A percentile compares a stretch with the other conserved stretches of the same genome.
These are phyloP conservation scores for Cytospora paraplurivora DNA, from an alignment of 2,329 filamentous ascomycete species.

Conservation along the genomic window DNA sequence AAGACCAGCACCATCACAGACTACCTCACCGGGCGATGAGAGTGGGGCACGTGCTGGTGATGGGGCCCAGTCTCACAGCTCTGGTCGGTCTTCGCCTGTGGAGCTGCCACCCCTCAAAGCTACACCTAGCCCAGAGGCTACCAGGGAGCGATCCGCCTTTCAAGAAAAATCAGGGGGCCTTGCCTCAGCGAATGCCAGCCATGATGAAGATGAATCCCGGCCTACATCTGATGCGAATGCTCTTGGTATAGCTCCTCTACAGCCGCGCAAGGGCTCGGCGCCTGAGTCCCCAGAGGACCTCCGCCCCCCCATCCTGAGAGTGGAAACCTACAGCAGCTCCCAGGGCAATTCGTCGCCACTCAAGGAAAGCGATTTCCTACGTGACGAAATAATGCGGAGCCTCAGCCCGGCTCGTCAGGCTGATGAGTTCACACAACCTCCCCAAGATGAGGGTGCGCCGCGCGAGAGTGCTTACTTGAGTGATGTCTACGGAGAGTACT, in stretches of 20 bases:
- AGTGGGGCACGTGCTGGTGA: constrained; percentile 17
- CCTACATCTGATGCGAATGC: constrained; percentile 28
- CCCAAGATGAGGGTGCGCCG: constrained; percentile 24
- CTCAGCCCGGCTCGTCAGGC: constrained; percentile 54
- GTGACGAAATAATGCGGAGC: constrained; percentile 74
- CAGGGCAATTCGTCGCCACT: constrained; percentile 53
- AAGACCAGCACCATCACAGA: constrained; percentile 23
- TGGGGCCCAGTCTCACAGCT: neutral
- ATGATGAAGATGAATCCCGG: constrained; percentile 8
- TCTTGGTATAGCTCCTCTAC: constrained; percentile 48
- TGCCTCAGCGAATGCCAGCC: neutral
- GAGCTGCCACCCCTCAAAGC: constrained; percentile 16
- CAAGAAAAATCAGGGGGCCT: neutral
- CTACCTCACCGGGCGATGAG: constrained; percentile 22
- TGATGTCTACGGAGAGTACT: constrained; percentile 69
- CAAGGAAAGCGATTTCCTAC: constrained; percentile 70
- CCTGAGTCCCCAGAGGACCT: constrained; percentile 40
- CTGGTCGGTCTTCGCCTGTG: constrained; percentile 16
- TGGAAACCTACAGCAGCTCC: constrained; percentile 50
- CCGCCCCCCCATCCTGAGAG: constrained; percentile 43
- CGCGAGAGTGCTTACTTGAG: constrained; percentile 66
- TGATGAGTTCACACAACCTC: constrained; percentile 8
- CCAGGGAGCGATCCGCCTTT: neutral
- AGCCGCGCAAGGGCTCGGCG: constrained; percentile 40
- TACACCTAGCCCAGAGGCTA: neutral